Conservation (phyloP, 371 early-diverging fungal genomes). For the Mycotypha africana region DNA sequence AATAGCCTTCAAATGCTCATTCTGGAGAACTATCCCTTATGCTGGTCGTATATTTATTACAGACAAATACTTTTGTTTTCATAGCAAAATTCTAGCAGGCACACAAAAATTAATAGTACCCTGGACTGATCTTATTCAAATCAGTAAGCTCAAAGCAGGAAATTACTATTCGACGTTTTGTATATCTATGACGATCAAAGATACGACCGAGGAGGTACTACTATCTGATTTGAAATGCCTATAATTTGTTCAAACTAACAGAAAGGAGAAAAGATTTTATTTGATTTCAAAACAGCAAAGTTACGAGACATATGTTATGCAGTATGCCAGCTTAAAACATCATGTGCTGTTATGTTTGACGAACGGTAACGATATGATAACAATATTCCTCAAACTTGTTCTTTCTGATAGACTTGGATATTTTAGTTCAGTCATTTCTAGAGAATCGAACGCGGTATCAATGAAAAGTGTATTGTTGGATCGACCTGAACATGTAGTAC, state of each 20-base stretch:
- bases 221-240: neutral
- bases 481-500: slow-evolving; percentile 22
- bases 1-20: slow-evolving; percentile 27
- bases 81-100: slow-evolving; percentile 52
- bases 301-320: slow-evolving; percentile 24
- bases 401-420: neutral
- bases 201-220: slow-evolving; percentile 30
- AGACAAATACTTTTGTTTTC: slow-evolving; percentile 56
- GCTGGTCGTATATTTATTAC: slow-evolving; percentile 64
- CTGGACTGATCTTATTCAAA: slow-evolving; percentile 25
- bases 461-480: slow-evolving; percentile 17
- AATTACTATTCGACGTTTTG: slow-evolving; percentile 30
- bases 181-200: slow-evolving; percentile 21
- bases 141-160: slow-evolving; percentile 22
- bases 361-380: slow-evolving; percentile 1
- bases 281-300: slow-evolving; percentile 33
- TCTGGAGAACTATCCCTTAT: slow-evolving; percentile 44
- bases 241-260: too few species aligned
- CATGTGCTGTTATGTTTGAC: neutral
- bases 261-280: slow-evolving; percentile 23
- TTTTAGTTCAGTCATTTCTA: slow-evolving; percentile 11
- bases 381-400: neutral
- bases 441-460: slow-evolving; percentile 3
- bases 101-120: slow-evolving; percentile 48
- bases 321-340: slow-evolving; percentile 13